Evolutionary conservation across 2,329 filamentous ascomycete genomes (phyloP).

Genomic region (Didymella keratinophila): DNA sequence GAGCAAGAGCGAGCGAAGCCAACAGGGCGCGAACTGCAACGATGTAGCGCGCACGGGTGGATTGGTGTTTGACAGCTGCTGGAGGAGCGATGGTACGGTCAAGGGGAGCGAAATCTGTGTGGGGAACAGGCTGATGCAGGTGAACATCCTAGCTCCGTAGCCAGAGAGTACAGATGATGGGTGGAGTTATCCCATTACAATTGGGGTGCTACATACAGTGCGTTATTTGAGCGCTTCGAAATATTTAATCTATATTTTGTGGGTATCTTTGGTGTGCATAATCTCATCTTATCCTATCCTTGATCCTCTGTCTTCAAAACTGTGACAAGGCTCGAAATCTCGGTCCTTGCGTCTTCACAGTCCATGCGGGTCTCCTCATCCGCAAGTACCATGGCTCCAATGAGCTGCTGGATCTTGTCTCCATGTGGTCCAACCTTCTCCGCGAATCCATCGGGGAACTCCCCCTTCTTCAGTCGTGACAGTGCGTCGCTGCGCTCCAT

Average conservation of each 20-base stretch:
- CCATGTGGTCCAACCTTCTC: conserved; percentile 31
- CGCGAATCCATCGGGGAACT: conserved; percentile 42
- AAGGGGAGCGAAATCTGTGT: too few species aligned
- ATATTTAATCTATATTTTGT: not conserved
- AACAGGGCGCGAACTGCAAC: too few species aligned
- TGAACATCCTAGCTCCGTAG: too few species aligned
- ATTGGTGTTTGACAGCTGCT: too few species aligned
- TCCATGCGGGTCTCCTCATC: conserved; percentile 41
- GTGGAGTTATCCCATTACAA: too few species aligned
- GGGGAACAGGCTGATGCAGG: too few species aligned
- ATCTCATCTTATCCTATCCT: not conserved
- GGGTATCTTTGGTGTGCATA: not conserved
- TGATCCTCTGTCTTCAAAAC: conserved; percentile 19
- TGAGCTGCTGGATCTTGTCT: conserved; percentile 32
- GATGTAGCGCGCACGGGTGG: too few species aligned
- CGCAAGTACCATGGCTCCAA: conserved; percentile 44
- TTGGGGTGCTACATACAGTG: not conserved
- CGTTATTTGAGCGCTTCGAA: not conserved
- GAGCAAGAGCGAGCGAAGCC: too few species aligned
- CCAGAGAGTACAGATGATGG: too few species aligned
- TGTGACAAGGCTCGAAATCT: conserved; percentile 32
- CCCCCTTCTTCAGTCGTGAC: conserved; percentile 41
- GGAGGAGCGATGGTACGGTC: too few species aligned
- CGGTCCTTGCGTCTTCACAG: conserved; percentile 41
- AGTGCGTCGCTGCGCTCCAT: conserved; percentile 53